These are phyloP conservation scores for Thelonectria rubi DNA, from an alignment of 2,329 filamentous ascomycete genomes.

Conservation along the genomic window DNA sequence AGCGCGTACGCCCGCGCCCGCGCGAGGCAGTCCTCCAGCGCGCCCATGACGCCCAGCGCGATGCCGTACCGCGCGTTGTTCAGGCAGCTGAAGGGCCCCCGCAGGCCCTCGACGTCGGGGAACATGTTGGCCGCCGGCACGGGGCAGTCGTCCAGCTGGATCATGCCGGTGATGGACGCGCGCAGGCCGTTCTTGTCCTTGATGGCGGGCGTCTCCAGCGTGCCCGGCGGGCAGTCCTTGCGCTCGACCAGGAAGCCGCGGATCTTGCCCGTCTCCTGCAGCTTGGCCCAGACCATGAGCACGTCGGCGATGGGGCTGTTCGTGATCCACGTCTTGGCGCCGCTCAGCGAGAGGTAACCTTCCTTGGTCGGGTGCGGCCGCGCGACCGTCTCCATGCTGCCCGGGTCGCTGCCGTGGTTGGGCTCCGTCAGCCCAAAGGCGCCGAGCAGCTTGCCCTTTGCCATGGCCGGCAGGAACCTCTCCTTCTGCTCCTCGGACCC, in stretches of 20 bases:
- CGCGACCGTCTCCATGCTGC: constrained; percentile 89
- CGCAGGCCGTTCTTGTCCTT: constrained; percentile 96
- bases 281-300: constrained; percentile 90
- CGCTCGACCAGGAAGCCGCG: constrained; percentile 91
- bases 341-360: constrained; percentile 81
- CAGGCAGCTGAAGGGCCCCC: constrained; percentile 90
- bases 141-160: constrained; percentile 90
- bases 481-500: constrained; percentile 89
- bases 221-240: constrained; percentile 83
- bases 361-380: constrained; percentile 85
- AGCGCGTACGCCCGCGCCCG: constrained; percentile 87
- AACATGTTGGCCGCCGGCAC: constrained; percentile 95
- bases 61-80: constrained; percentile 96
- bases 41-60: constrained; percentile 91
- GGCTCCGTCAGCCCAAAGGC: constrained; percentile 93
- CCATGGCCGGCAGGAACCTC: constrained; percentile 80
- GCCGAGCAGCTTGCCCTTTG: constrained; percentile 82
- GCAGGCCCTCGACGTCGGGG: constrained; percentile 84
- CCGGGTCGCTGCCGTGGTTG: constrained; percentile 91
- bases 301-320: constrained; percentile 91
- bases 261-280: constrained; percentile 92
- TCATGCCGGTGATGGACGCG: constrained; percentile 97
- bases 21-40: constrained; percentile 88
- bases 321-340: constrained; percentile 94
- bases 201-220: constrained; percentile 88